Evolutionary conservation across 2,329 filamentous ascomycete species (phyloP), one percentile per base, ranked within the genome.

Genomic region (Talaromyces piceae): DNA sequence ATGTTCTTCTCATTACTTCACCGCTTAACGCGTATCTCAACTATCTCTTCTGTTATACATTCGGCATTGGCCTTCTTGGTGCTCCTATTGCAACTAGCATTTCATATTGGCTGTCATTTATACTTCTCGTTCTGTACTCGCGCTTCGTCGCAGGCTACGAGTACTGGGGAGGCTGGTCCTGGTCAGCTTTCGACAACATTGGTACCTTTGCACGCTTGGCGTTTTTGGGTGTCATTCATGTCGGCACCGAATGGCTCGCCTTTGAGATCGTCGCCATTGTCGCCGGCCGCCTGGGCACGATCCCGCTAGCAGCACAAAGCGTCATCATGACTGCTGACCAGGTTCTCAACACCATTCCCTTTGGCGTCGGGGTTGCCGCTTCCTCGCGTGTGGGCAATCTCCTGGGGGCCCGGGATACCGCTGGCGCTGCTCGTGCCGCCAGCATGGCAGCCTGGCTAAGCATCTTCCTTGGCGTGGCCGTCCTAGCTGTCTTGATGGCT

Each of bases 231-330:
- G 76, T 94, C 39, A 71, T 94, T 3, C 89, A 94, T 57, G 87
- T 95, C 4, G 90, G 88, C 3, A 93, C 88, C 0, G 90, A 95
- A 68, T 95, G 88, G 89, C 94, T 89, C 89, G 90, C 89, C 0
- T 95, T 95, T 60, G 89, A 94, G 68, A 91, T 94, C 57, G 88
- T 94, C 1, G 88, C 88, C 1, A 78, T 94, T 0, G 87, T 86
- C 2, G 88, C 89, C 4, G 89, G 89, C 1, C 79, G 84, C 30
- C 78, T 95, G 0, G 90, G 90, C 3, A 91, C 87, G 0, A 79
- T 90, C 28, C 79, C 88, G 0, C 76, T 95, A 0, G 89, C 89
- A 1, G 87, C 89, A 0, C 89, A 95, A 67, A 87, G 82, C 45
- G 87, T 94, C 20, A 90, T 95, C 64, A 94, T 94, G 88, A 94